Evolutionary conservation across 2,329 filamentous ascomycete genomes (phyloP), one percentile per base, ranked within the genome.

Genomic region (Diaporthe nobilis): DNA sequence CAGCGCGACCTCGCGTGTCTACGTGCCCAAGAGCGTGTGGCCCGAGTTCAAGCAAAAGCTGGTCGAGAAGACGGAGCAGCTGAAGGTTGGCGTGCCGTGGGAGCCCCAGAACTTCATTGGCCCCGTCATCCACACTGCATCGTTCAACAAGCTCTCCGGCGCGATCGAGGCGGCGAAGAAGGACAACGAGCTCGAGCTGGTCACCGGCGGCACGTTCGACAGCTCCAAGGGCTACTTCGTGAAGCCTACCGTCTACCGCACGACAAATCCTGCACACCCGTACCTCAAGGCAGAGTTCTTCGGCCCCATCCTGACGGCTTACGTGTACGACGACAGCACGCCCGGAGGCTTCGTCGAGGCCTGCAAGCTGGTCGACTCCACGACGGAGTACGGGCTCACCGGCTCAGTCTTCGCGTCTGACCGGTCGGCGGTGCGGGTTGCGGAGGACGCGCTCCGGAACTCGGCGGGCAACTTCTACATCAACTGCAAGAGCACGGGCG

Each of bases 311-410:
- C 81, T 89, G 3, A 81, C 83, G 9, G 81, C 83, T 0, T 85
- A 89, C 77, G 86, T 88, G n/a, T 89, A 89, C 80, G 84, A 86
- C 5, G 88, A 89, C 78, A 80, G 78, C 73, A 80, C 81, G 44
- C 78, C 84, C 28, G 85, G 86, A 0, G 86, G 84, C 9, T 87
- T 88, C 75, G 84, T 83, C 60, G 84, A 88, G 63, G 86, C 85
- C 6, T 93, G 92, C 85, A 86, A 89, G 81, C 85, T 93, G 67
- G 92, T 96, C 74, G 94, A 96, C 85, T 82, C 84, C 8, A 94
- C 94, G 1, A 92, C 91, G 75, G 93, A 94, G 80, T 98, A 97
- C 83, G 82, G 80, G 4, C 81, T 90, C 71, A 89, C 88, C 1
- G 88, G 88, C 12, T 83, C 86, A 5, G 84, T 90, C 65, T 90